Evolutionary conservation across 805 yeast species (phyloP).

Genomic region (Candida peoriensis): DNA sequence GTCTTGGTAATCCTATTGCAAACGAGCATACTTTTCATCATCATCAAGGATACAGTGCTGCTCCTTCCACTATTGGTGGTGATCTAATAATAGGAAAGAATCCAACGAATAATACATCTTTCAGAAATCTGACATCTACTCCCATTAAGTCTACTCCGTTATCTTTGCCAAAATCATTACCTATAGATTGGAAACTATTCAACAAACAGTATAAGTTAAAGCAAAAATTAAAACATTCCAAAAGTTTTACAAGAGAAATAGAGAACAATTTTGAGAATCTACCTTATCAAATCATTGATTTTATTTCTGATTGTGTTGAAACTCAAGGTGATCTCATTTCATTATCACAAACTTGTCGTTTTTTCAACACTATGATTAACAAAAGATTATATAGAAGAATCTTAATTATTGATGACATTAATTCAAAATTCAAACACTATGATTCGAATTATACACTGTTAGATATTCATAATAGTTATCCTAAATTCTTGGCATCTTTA

Average conservation of each 20-base stretch:
- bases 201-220: conserved; percentile 23
- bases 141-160: conserved; percentile 19
- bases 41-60: neutral
- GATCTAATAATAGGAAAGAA: neutral
- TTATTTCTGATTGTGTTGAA: conserved; percentile 24
- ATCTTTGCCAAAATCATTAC: conserved; percentile 24
- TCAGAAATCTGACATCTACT: conserved; percentile 24
- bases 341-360: conserved; percentile 21
- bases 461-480: conserved; percentile 19
- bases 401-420: conserved; percentile 21
- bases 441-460: conserved; percentile 21
- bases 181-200: conserved; percentile 26
- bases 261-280: conserved; percentile 23
- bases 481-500: conserved; percentile 24
- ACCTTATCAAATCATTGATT: conserved; percentile 25
- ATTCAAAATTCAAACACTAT: conserved; percentile 17
- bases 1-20: too few relatives aligned
- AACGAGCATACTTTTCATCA: too few relatives aligned
- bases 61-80: conserved; percentile 3
- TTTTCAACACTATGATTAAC: conserved; percentile 24
- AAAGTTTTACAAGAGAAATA: conserved; percentile 3
- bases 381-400: conserved; percentile 21
- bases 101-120: conserved; percentile 4
- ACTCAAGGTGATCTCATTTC: conserved; percentile 24
- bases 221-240: conserved; percentile 12